Evolutionary conservation across 2,329 filamentous ascomycete species (phyloP), one percentile per base, ranked within the genome.

Genomic region (Cladophialophora immunda): DNA sequence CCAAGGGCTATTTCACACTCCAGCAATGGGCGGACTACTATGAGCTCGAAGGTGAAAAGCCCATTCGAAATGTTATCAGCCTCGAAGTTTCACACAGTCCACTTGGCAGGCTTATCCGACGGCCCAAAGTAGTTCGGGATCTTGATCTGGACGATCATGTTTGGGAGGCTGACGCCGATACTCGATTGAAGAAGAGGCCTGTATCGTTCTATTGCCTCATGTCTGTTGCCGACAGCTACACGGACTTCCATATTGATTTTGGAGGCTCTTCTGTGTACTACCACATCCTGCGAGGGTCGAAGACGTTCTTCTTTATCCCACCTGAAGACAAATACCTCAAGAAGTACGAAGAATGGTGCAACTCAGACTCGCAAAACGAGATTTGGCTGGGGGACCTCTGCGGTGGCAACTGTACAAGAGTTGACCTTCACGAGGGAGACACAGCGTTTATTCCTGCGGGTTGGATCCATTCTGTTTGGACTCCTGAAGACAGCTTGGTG

Each of bases 401-500:
- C 47, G 88, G 87, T 19, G 88, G 88, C 68, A 88, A 90, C 71
- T 90, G 88, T 75, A 90, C 88, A 72, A 82, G 89, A 56, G 87
- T 90, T 52, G 88, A 90, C 74, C 81, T 91, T 4, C 84, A 83
- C 58, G 86, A 87, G 68, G 89, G 89, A 36, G 89, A 91, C 73
- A 91, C 89, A 2, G 90, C 90, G 85, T 79, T 91, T 52, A 91
- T 91, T 69, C 89, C 89, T 4, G 89, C 89, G 36, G 89, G 89
- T 22, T 91, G 89, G 89, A 91, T 91, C 60, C 89, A 91, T 73
- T 88, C 89, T 27, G 89, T 91, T 7, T 90, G 89, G 87, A 91
- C 89, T 9, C 89, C 89, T 0, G 85, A 88, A 71, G 88, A 90
- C 73, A 90, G 88, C 72, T 78, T 91, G 57, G 89, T 91, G 30